Conservation (phyloP, 129 eudicot genomes). For the Solidago caesia region DNA sequence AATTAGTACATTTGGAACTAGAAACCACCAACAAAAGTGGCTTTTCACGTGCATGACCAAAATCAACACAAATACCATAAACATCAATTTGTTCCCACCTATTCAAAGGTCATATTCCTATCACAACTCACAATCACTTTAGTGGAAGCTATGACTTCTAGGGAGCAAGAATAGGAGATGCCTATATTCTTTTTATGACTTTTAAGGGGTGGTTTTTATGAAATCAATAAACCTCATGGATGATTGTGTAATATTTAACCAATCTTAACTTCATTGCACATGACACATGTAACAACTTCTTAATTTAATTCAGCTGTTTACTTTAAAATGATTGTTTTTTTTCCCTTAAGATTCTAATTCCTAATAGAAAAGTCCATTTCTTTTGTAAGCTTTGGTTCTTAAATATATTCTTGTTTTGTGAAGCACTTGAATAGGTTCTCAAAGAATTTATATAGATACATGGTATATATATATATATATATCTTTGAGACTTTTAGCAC, state of each 20-base stretch:
- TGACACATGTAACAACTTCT: slow-evolving; percentile 36
- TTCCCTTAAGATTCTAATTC: slow-evolving; percentile 17
- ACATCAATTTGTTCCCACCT: slow-evolving; percentile 11
- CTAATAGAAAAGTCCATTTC: slow-evolving; percentile 25
- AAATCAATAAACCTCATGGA: slow-evolving; percentile 19
- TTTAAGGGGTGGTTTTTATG: slow-evolving; percentile 10
- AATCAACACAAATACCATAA: slow-evolving; percentile 6
- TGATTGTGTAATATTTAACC: slow-evolving; percentile 24
- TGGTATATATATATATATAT: slow-evolving; percentile 15
- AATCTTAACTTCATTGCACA: slow-evolving; percentile 31
- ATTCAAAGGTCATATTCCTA: slow-evolving; percentile 6
- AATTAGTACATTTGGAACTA: slow-evolving; percentile 30
- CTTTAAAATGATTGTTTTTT: slow-evolving; percentile 13
- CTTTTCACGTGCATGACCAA: slow-evolving; percentile 16
- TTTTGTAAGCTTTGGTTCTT: slow-evolving; percentile 30
- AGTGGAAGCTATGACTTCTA: slow-evolving; percentile 25
- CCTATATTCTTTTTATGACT: slow-evolving; percentile 22
- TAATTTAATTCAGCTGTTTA: slow-evolving; percentile 9
- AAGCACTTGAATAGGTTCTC: slow-evolving; percentile 33
- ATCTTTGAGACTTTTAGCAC: slow-evolving; percentile 32
- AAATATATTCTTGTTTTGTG: slow-evolving; percentile 25
- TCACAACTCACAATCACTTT: slow-evolving; percentile 10
- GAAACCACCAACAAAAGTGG: slow-evolving; percentile 17
- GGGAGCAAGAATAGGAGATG: slow-evolving; percentile 27
- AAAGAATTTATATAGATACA: slow-evolving; percentile 35